Evolutionary conservation across 306 rosid species (phyloP), one percentile per base, ranked within the genome.

Genomic region (Oemleria cerasiformis): DNA sequence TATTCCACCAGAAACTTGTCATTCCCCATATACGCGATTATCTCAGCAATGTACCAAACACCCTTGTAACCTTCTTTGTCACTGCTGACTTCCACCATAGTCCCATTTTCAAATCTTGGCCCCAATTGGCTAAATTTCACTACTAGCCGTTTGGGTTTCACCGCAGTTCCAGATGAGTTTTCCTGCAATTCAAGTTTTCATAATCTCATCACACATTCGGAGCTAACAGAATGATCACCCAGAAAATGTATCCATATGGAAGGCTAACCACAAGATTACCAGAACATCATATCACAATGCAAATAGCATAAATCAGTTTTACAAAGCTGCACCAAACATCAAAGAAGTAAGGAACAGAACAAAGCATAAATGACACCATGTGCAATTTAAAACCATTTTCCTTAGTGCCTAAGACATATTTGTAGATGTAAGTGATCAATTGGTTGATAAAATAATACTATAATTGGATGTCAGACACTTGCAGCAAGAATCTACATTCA

Each of bases 1-100:
- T 79, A 82, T 82, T 86, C 85, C 34, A 86, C 81, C 49, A 75
- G 38, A 65, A 74, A 82, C 77, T 45, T 79, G 74, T 79, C 68
- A 25, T 65, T 75, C 41, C 76, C 83, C 45, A 75, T 8, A 15
- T 38, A 47, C 6, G 73, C 82, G 40, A 82, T 11, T 57, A 84
- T 54, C 19, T 45, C 72, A 34, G 80, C 88, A 30, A 65, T 53
- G 61, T 63, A 84, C 91, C 91, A 86, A 61, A 83, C 78, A 56
- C 72, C 83, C 70, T 81, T 47, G 41, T 75, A 86, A 15, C 88
- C 85, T 66, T 86, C 81, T 2, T 84, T 73, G 4, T 79, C 79
- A 0, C 76, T 75, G 53, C 73, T 81, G 25, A 84, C 82, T 67
- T 84, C 88, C 54, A 84, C 88, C 44, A 42, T 16, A 45, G 17